phyloP scores from a whole-genome alignment of 169 alveolate genomes.

The Amoebophrya sp. region DNA sequence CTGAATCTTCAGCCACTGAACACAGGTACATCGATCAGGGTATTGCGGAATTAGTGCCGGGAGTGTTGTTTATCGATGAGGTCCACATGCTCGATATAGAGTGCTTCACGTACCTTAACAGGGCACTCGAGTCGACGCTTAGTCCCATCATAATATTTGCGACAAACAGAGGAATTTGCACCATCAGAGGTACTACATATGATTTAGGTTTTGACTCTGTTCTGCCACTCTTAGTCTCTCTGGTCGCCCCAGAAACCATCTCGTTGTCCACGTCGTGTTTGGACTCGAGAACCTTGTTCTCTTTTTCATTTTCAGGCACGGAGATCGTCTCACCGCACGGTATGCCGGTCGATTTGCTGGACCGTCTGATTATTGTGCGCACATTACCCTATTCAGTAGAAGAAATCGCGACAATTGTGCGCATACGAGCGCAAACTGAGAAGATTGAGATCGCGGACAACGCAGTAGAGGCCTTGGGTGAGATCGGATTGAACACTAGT shows the following conservation, averaged over 20 bases:
- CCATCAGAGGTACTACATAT: constrained; percentile 44
- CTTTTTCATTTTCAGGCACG: constrained; percentile 97
- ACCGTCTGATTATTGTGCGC: constrained; percentile 92
- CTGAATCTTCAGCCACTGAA: too few species aligned
- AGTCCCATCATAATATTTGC: constrained; percentile 98
- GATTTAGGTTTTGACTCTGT: too few species aligned
- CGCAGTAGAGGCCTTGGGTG: constrained; percentile 89
- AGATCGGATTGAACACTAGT: constrained; percentile 91
- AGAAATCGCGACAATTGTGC: constrained; percentile 80
- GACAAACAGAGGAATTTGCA: constrained; percentile 80
- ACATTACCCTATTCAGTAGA: constrained; percentile 92
- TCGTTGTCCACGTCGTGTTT: too few species aligned
- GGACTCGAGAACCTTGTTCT: constrained; percentile 49
- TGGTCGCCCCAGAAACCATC: too few species aligned
- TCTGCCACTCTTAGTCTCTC: too few species aligned
- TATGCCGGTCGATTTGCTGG: constrained; percentile 98
- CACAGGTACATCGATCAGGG: constrained; percentile 85
- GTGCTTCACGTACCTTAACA: constrained; percentile 95
- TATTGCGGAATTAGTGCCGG: constrained; percentile 99
- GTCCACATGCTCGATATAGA: constrained; percentile 96
- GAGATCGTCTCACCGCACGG: constrained; percentile 86
- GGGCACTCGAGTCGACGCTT: constrained; percentile 94
- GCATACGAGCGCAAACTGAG: constrained; percentile 94
- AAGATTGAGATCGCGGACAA: constrained; percentile 86
- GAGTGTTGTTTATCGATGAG: constrained; percentile 98